Evolutionary conservation across 2,329 filamentous ascomycete genomes (phyloP), one percentile per base, ranked within the genome.

Genomic region (Botrytis pseudocinerea): DNA sequence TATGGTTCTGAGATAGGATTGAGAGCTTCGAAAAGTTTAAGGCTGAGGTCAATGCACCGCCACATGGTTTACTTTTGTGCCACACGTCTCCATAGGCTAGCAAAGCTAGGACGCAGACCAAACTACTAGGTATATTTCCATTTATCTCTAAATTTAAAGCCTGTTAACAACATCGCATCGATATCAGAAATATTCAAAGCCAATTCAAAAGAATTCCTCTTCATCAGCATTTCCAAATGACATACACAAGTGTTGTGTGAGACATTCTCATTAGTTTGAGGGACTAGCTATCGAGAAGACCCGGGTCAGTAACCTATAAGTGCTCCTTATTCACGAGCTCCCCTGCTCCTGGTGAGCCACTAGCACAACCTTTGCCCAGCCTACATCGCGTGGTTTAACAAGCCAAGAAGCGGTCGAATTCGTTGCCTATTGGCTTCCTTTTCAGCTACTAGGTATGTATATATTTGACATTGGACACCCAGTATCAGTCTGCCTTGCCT

Each of bases 41-140:
- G 73, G 73, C 65, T 73, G 72, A 73, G 51, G 46, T 57, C 38
- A 69, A 32, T 57, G 65, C 51, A 69, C 65, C 48, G 65, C 65
- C 65, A 69, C 65, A 42, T 16, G 40, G 25, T 40, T 8, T 28
- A 57, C 25, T 57, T 61, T 42, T 64, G 25, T 28, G 59, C 69
- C 69, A 70, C 69, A 57, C 18, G 42, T 57, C 20, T 42, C 62
- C 44, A 32, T 28, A 32, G 32, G 38, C 38, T 63, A 44, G 32
- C 6, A 5, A 25, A 40, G 61, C 35, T 22, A 32, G 65, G 16
- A 22, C 22, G 48, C 20, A 38, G 32, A 22, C 44, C 12, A 20
- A n/a, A 18, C 22, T n/a, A 48, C 46, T 2, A 48, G 46, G 48
- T n/a, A 51, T 51, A 51, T 51, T 51, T 51, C n/a, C 22, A 40